Conservation (phyloP, 2,329 filamentous ascomycete species). For the Clarireedia sp. region DNA sequence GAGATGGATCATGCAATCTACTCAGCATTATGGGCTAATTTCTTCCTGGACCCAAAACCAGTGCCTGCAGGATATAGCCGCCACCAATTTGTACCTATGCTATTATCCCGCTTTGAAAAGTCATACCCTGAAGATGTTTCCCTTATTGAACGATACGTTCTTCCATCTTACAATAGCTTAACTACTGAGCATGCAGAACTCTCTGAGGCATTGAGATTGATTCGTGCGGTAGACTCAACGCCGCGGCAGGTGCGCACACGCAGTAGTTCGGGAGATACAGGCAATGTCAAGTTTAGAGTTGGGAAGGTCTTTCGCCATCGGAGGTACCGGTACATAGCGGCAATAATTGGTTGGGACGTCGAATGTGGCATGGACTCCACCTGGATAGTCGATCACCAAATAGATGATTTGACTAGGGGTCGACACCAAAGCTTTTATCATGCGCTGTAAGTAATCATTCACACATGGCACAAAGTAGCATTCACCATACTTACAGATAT, state of each 20-base stretch:
- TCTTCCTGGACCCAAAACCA: slow-evolving; percentile 25
- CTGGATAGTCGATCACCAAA: slow-evolving; percentile 56
- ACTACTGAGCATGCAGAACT: slow-evolving; percentile 34
- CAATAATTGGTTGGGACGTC: slow-evolving; percentile 76
- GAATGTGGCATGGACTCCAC: slow-evolving; percentile 47
- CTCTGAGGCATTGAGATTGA: slow-evolving; percentile 44
- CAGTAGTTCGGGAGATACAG: slow-evolving; percentile 17
- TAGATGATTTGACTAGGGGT: slow-evolving; percentile 52
- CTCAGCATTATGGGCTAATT: slow-evolving; percentile 32
- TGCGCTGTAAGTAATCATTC: slow-evolving; percentile 59
- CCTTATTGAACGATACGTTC: slow-evolving; percentile 32
- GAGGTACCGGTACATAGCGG: slow-evolving; percentile 69
- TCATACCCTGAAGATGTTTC: slow-evolving; percentile 32
- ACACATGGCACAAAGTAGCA: no score
- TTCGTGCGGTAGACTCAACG: slow-evolving; percentile 48
- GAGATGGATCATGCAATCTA: slow-evolving; percentile 33
- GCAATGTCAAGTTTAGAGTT: slow-evolving; percentile 56
- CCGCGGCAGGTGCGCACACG: slow-evolving; percentile 38
- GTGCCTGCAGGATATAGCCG: slow-evolving; percentile 20
- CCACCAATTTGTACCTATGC: slow-evolving; percentile 29
- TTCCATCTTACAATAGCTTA: slow-evolving; percentile 25
- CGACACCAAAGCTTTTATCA: slow-evolving; percentile 72
- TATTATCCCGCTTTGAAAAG: slow-evolving; percentile 31
- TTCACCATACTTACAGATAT: slow-evolving; percentile 21
- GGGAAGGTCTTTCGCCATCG: slow-evolving; percentile 81